A percentile compares a stretch with the other conserved stretches of the same genome.
Conservation (phyloP, 345 rosid species). For the Murraya paniculata region DNA sequence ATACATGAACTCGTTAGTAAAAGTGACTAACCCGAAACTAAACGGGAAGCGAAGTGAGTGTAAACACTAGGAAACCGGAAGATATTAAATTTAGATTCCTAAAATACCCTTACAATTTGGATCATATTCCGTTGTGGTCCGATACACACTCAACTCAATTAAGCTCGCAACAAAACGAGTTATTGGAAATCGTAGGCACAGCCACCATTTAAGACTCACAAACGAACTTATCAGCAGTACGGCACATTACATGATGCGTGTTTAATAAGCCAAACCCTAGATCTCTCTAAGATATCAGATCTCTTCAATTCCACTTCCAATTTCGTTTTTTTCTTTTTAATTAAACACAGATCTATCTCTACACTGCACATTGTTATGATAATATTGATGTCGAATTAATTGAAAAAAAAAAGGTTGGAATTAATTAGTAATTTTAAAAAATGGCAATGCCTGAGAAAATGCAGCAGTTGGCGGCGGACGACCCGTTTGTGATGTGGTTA, state of each 20-base stretch:
- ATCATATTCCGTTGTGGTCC: not conserved
- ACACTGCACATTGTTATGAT: not conserved
- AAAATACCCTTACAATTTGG: not conserved
- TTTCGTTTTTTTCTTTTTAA: not conserved
- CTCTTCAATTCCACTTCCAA: not conserved
- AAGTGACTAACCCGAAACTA: not conserved
- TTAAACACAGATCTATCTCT: slow-evolving; percentile 12
- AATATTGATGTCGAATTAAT: not conserved
- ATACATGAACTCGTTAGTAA: too few species aligned
- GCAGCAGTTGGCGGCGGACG: slow-evolving; percentile 79
- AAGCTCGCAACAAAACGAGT: not conserved
- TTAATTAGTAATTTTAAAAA: not conserved
- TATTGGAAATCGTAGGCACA: not conserved
- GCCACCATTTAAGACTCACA: slow-evolving; percentile 37
- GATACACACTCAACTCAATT: not conserved
- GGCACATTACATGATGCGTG: slow-evolving; percentile 25
- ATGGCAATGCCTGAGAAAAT: slow-evolving; percentile 87
- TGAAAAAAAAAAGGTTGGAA: not conserved
- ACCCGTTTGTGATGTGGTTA: slow-evolving; percentile 79
- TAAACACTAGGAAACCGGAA: not conserved
- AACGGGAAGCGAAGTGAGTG: too few species aligned
- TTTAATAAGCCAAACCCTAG: slow-evolving; percentile 50
- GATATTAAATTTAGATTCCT: not conserved
- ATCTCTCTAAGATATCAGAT: slow-evolving; percentile 29
- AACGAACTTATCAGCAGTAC: not conserved